Evolutionary conservation across 805 yeast genomes (phyloP).

Genomic region (Debaryomyces hansenii): DNA sequence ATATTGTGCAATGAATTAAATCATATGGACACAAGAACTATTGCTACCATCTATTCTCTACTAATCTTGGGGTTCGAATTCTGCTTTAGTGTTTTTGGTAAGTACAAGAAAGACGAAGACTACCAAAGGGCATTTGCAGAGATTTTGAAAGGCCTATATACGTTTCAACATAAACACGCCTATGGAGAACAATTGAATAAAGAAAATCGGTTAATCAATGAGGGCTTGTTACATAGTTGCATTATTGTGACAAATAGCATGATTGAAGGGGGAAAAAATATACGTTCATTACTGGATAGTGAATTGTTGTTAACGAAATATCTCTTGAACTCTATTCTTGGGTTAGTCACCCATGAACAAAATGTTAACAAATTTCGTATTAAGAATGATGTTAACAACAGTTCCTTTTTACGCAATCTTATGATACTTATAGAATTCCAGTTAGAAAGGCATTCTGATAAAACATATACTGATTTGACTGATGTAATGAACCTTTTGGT

Average conservation of each 20-base stretch:
- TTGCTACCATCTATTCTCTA: slow-evolving; percentile 10
- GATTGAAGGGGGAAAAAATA: neutral
- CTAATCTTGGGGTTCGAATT: slow-evolving; percentile 15
- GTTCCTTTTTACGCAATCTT: slow-evolving; percentile 3
- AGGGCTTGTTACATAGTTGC: slow-evolving; percentile 1
- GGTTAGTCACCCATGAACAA: neutral
- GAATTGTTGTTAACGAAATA: neutral
- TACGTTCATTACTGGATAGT: neutral
- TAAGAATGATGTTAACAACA: neutral
- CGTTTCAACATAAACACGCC: slow-evolving; percentile 20
- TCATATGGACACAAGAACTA: slow-evolving; percentile 3
- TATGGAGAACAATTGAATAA: slow-evolving; percentile 5
- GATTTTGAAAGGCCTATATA: slow-evolving; percentile 23
- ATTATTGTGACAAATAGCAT: neutral
- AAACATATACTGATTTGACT: slow-evolving; percentile 5
- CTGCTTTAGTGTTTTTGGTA: slow-evolving; percentile 4
- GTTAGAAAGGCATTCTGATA: neutral
- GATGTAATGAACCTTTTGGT: slow-evolving; percentile 10
- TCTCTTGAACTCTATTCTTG: slow-evolving; percentile 3
- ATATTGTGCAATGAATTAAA: slow-evolving; percentile 22
- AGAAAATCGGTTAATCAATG: slow-evolving; percentile 1
- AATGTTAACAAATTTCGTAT: neutral
- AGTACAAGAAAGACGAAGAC: neutral
- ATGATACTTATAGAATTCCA: slow-evolving; percentile 6
- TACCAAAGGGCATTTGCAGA: slow-evolving; percentile 16